Percentiles rank a stretch among this genome's conserved stretches.
Evolutionary conservation across 768 basidiomycete species (phyloP).

Genomic region (Boletus vermiculosoides): DNA sequence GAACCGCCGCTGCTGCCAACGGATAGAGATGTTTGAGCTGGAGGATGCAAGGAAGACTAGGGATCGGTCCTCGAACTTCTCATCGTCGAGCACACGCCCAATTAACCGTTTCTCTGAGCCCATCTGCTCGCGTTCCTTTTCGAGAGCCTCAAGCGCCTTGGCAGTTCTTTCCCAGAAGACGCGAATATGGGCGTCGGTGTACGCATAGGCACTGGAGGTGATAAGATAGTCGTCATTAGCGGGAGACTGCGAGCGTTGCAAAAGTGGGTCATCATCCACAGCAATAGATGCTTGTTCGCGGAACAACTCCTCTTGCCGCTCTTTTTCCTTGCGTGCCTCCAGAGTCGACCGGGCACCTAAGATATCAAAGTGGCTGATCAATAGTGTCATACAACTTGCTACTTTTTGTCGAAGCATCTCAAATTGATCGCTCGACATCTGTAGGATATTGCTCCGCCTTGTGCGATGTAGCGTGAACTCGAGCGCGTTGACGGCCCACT

Average conservation of each 20-base stretch:
- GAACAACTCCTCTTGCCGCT: slow-evolving; percentile 66
- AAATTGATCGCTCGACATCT: slow-evolving; percentile 87
- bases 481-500: slow-evolving; percentile 95
- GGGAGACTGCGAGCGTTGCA: slow-evolving; percentile 40
- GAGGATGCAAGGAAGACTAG: slow-evolving; percentile 93
- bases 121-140: slow-evolving; percentile 56
- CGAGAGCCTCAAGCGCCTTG: slow-evolving; percentile 59
- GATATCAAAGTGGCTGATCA: slow-evolving; percentile 97
- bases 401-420: slow-evolving; percentile 88
- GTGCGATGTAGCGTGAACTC: slow-evolving; percentile 91
- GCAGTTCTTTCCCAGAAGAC: slow-evolving; percentile 74
- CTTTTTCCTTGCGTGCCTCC: slow-evolving; percentile 89
- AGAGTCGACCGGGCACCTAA: slow-evolving; percentile 87
- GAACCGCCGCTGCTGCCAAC: slow-evolving; percentile 98
- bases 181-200: slow-evolving; percentile 63
- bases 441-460: slow-evolving; percentile 82
- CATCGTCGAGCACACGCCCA: slow-evolving; percentile 92
- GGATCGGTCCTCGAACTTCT: slow-evolving; percentile 90
- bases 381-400: slow-evolving; percentile 93
- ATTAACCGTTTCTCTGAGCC: slow-evolving; percentile 72
- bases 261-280: slow-evolving; percentile 47
- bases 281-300: slow-evolving; percentile 53
- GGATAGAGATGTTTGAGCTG: slow-evolving; percentile 91
- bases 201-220: slow-evolving; percentile 37
- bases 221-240: slow-evolving; percentile 37